These are phyloP conservation scores for Odonthalia washingtoniensis DNA, from an alignment of 31 red algal genomes.

Conservation along the genomic window DNA sequence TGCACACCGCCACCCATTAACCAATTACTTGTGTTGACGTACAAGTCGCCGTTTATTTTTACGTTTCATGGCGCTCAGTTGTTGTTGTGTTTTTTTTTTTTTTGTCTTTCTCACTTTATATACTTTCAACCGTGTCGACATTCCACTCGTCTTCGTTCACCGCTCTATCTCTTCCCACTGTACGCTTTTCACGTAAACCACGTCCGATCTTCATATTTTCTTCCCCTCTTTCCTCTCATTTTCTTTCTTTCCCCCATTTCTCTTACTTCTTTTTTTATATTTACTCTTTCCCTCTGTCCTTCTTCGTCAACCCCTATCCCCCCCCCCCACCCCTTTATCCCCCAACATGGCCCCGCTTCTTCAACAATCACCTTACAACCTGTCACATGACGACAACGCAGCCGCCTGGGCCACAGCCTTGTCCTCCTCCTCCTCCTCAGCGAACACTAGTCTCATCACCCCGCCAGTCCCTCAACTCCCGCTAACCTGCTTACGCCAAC, in stretches of 20 bases:
- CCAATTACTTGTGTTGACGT: too few relatives aligned
- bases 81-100: too few relatives aligned
- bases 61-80: too few relatives aligned
- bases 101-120: too few relatives aligned
- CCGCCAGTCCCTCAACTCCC: slow-evolving; percentile 35
- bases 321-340: not conserved
- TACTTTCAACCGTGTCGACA: too few relatives aligned
- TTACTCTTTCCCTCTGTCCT: not conserved
- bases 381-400: not conserved
- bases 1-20: too few relatives aligned
- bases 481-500: slow-evolving; percentile 14
- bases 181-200: not conserved
- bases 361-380: not conserved
- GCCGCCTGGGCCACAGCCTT: not conserved
- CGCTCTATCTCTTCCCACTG: not conserved
- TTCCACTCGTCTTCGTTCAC: too few relatives aligned
- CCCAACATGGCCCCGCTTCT: slow-evolving; percentile 3
- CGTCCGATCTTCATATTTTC: not conserved
- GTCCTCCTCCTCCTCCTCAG: not conserved
- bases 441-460: not conserved
- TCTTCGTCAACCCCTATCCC: not conserved
- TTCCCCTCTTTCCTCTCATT: not conserved
- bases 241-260: not conserved
- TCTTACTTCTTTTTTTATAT: slow-evolving; percentile 1
- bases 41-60: too few relatives aligned